Conservation (phyloP, 768 basidiomycete species). For the Galerina sulciceps region DNA sequence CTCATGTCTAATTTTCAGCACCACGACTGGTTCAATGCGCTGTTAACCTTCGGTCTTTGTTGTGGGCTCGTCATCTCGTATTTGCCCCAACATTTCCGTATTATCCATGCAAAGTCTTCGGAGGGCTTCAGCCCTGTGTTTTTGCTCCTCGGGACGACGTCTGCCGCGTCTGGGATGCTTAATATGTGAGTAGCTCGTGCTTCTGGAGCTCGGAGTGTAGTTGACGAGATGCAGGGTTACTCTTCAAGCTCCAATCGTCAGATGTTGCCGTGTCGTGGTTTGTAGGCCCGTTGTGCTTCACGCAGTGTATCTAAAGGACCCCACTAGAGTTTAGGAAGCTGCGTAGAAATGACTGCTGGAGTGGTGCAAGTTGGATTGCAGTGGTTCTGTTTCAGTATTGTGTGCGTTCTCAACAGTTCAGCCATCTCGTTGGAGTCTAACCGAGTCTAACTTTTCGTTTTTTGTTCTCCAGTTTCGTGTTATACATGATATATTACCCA, state of each 20-base stretch:
- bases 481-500: conserved; percentile 95
- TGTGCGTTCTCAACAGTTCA: conserved; percentile 57
- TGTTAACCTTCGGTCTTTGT: conserved; percentile 67
- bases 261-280: conserved; percentile 81
- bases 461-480: conserved; percentile 64
- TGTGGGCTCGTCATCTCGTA: conserved; percentile 83
- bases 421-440: neutral
- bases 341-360: conserved; percentile 81
- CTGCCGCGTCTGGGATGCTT: conserved; percentile 79
- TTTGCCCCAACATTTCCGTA: conserved; percentile 83
- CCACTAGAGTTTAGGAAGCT: conserved; percentile 68
- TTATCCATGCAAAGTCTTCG: conserved; percentile 76
- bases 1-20: conserved; percentile 33
- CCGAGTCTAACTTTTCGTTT: neutral
- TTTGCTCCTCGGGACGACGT: conserved; percentile 85
- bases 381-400: conserved; percentile 82
- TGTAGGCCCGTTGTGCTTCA: conserved; percentile 28
- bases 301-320: too few species aligned
- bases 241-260: conserved; percentile 82
- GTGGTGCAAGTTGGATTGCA: conserved; percentile 81
- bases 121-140: conserved; percentile 95
- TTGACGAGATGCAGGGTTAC: conserved; percentile 59
- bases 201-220: neutral
- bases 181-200: conserved; percentile 64
- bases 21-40: conserved; percentile 73